These are phyloP conservation scores for Thielaviopsis ethacetica DNA, from an alignment of 2,329 filamentous ascomycete genomes.

Conservation along the genomic window DNA sequence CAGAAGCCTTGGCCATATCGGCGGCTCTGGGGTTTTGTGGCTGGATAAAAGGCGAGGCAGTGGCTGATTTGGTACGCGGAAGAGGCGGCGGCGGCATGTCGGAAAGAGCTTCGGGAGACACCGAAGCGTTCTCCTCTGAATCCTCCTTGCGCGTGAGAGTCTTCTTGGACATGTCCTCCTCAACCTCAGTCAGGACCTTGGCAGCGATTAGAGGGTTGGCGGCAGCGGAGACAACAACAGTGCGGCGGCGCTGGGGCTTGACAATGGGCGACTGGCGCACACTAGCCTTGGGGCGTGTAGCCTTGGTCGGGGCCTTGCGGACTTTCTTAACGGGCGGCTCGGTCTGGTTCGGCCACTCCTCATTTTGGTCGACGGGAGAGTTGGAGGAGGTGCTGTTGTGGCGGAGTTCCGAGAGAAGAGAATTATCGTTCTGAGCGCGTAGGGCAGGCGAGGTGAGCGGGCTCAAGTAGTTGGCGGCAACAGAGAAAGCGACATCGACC, in stretches of 20 bases:
- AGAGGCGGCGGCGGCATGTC: slow-evolving; percentile 54
- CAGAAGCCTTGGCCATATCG: slow-evolving; percentile 12
- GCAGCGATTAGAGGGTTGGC: slow-evolving; percentile 40
- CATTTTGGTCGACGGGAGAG: slow-evolving; percentile 34
- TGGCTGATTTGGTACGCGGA: slow-evolving; percentile 46
- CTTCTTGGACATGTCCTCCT: slow-evolving; percentile 19
- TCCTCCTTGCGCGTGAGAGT: slow-evolving; percentile 26
- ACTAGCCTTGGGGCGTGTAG: slow-evolving; percentile 29
- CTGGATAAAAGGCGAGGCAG: slow-evolving; percentile 50
- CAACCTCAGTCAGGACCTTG: slow-evolving; percentile 37
- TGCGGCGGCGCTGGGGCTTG: slow-evolving; percentile 44
- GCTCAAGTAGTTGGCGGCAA: slow-evolving; percentile 63
- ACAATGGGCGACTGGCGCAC: slow-evolving; percentile 58
- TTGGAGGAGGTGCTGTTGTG: slow-evolving; percentile 28
- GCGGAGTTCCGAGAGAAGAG: slow-evolving; percentile 26
- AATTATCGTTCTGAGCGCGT: slow-evolving; percentile 48
- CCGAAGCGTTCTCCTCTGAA: slow-evolving; percentile 47
- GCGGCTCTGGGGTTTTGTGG: slow-evolving; percentile 29
- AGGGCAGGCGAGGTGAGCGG: slow-evolving; percentile 68
- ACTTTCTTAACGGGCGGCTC: slow-evolving; percentile 27
- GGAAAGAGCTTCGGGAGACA: slow-evolving; percentile 45
- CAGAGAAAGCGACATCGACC: slow-evolving; percentile 39
- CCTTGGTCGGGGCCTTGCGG: slow-evolving; percentile 35
- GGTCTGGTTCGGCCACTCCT: slow-evolving; percentile 23
- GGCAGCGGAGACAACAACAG: slow-evolving; percentile 17